Evolutionary conservation across 2,329 filamentous ascomycete species (phyloP).

Genomic region (Tolypocladium inflatum): DNA sequence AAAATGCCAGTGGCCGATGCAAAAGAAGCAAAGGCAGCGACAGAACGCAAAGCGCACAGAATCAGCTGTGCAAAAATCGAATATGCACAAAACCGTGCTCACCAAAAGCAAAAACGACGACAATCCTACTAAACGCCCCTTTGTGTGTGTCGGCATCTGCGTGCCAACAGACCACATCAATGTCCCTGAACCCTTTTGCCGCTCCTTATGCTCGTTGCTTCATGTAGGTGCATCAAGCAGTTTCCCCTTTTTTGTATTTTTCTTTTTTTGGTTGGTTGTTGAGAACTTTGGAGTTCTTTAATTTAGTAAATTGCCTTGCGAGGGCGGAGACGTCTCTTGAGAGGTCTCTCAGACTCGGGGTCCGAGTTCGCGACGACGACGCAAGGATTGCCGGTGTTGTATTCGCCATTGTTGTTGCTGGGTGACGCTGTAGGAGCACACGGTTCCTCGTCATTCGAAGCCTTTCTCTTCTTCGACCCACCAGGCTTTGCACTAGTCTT

Average conservation of each 20-base stretch:
- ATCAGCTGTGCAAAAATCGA: not conserved
- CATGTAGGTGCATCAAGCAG: not conserved
- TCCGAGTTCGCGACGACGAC: not conserved
- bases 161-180: not conserved
- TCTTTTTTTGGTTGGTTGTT: not conserved
- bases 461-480: not conserved
- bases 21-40: not conserved
- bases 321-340: slow-evolving; percentile 4
- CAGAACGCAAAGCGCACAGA: not conserved
- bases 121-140: not conserved
- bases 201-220: not conserved
- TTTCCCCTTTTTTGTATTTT: not conserved
- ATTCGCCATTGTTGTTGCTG: not conserved
- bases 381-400: not conserved
- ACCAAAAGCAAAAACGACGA: not conserved
- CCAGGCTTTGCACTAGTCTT: not conserved
- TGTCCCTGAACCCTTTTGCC: not conserved
- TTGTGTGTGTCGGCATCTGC: not conserved
- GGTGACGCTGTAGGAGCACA: not conserved
- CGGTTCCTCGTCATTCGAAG: not conserved
- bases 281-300: not conserved
- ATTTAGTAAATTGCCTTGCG: not conserved
- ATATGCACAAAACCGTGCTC: not conserved
- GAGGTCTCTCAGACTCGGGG: not conserved
- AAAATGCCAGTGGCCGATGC: not conserved